Conservation (phyloP, 2,329 filamentous ascomycete genomes). For the Penicillium occitanis region DNA sequence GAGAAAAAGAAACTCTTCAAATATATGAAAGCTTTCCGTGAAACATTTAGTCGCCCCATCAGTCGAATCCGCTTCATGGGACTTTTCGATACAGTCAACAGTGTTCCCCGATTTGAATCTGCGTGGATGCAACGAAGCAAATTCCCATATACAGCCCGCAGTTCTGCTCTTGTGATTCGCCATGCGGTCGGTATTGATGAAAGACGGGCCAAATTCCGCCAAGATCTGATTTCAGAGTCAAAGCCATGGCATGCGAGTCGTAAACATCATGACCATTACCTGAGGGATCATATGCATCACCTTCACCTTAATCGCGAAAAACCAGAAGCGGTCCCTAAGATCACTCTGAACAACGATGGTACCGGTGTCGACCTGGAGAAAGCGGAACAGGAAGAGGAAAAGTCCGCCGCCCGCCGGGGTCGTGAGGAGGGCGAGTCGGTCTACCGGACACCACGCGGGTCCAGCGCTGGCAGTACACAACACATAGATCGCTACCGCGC, state of each 20-base stretch:
- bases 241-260: slow-evolving; percentile 33
- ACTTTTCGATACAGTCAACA: slow-evolving; percentile 80
- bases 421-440: slow-evolving; percentile 27
- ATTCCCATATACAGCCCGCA: slow-evolving; percentile 62
- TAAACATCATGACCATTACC: slow-evolving; percentile 25
- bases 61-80: slow-evolving; percentile 73
- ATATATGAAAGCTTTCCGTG: slow-evolving; percentile 76
- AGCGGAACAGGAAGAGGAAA: slow-evolving; percentile 7
- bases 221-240: slow-evolving; percentile 55
- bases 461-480: slow-evolving; percentile 26
- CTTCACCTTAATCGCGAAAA: slow-evolving; percentile 12
- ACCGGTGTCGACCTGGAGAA: slow-evolving; percentile 11
- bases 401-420: slow-evolving; percentile 2
- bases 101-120: slow-evolving; percentile 72
- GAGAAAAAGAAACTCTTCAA: slow-evolving; percentile 57
- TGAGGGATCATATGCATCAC: slow-evolving; percentile 22
- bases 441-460: slow-evolving; percentile 31
- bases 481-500: slow-evolving; percentile 32
- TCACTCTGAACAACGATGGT: slow-evolving; percentile 33
- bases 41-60: slow-evolving; percentile 76
- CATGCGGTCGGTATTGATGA: slow-evolving; percentile 61
- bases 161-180: slow-evolving; percentile 55
- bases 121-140: slow-evolving; percentile 72
- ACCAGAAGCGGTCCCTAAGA: slow-evolving; percentile 30
- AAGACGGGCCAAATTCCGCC: slow-evolving; percentile 58